Evolutionary conservation across 78 protist genomes (phyloP).

Genomic region (Protostelium mycophagum): DNA sequence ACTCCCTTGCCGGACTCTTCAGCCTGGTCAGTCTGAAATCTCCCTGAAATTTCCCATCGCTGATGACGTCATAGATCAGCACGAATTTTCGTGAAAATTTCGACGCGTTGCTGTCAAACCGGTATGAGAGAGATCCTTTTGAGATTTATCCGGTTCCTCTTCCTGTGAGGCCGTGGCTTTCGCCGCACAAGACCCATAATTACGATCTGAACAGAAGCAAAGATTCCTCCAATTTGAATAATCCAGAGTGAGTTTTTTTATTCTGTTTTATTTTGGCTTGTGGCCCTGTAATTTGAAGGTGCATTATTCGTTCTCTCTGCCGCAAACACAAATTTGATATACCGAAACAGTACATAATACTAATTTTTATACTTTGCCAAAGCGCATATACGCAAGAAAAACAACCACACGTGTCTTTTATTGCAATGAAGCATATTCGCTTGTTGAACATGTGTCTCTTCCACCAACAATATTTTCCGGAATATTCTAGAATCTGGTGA

Average conservation of each 20-base stretch:
- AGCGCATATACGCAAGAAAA: constrained; percentile 3
- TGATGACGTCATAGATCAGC: neutral
- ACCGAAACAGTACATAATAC: neutral
- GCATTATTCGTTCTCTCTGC: too few relatives aligned
- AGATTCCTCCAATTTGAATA: neutral
- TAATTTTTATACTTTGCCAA: constrained; percentile 20
- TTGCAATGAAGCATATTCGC: neutral
- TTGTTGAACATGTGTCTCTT: constrained; percentile 2
- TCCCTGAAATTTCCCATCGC: constrained; percentile 15
- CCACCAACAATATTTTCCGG: too few relatives aligned
- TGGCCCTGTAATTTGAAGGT: too few relatives aligned
- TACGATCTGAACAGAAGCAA: neutral
- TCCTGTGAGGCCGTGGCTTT: neutral
- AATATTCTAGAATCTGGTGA: too few relatives aligned
- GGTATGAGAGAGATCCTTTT: neutral
- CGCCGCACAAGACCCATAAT: neutral
- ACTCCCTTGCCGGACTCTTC: constrained; percentile 31
- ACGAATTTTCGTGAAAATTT: neutral
- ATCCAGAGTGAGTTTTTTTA: neutral
- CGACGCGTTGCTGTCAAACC: neutral
- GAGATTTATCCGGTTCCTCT: neutral
- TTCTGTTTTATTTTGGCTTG: too few relatives aligned
- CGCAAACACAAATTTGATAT: too few relatives aligned
- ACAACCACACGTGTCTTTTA: constrained; percentile 14
- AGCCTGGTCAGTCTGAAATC: constrained; percentile 6